Evolutionary conservation across 2,329 filamentous ascomycete genomes (phyloP), one percentile per base, ranked within the genome.

Genomic region (Pseudovirgaria hyperparasitica): DNA sequence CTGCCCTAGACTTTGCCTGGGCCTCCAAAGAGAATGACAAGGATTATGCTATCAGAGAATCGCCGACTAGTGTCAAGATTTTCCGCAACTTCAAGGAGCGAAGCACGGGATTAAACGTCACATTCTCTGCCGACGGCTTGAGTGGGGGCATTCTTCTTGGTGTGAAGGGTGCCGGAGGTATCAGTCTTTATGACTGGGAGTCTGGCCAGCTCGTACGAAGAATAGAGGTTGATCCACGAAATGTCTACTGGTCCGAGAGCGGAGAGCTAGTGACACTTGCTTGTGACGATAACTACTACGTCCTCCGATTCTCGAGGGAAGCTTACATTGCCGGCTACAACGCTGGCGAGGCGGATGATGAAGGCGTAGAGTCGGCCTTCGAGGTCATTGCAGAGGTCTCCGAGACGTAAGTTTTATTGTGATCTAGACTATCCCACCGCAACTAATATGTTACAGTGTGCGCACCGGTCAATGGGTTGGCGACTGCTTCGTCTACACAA

Each of bases 401-500:
- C 49, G 90, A 96, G 60, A 82, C 70, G 76, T 79, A 57, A 47
- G 64, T 42, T 10, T 16, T 22, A 8, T 20, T 10, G n/a, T 24
- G 6, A n/a, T 15, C 2, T n/a, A 13, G 16, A 15, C 8, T 22
- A 23, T 16, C 11, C 9, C 11, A 16, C 25, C 13, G 33, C 52
- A 43, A 45, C 42, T 45, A 42, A 31, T 32, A 18, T 16, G 10
- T 18, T 12, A 29, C 35, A 82, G 77, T 37, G 85, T 96, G 27
- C 80, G 82, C 38, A 94, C 87, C 12, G 90, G 87, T 42, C 82
- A 92, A 61, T 98, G 90, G 90, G 82, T 98, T 31, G 90, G 90
- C 36, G 90, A 98, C 61, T 93, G 87, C 63, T 93, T 98, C 67
- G 86, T 96, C 53, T 98, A 96, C 68, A 94, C 90, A 29, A 96